A percentile compares a stretch with the other conserved stretches of the same genome.
Conservation (phyloP, 2,329 filamentous ascomycete genomes). For the Diaporthe citriasiana region DNA sequence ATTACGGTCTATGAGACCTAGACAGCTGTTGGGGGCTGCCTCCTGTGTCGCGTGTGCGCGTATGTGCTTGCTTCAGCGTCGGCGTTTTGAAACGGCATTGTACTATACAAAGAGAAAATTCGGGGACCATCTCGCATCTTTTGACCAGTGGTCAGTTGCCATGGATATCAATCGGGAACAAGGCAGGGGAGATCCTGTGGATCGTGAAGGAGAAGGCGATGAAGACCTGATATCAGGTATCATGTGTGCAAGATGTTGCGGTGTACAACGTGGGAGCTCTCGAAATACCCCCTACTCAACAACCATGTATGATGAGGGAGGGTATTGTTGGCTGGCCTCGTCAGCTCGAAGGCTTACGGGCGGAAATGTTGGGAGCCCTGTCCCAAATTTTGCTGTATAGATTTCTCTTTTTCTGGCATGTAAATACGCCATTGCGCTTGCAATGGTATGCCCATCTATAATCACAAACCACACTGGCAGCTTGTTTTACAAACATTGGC, state of each 20-base stretch:
- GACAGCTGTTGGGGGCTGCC: conserved; percentile 25
- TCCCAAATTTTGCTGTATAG: conserved; percentile 26
- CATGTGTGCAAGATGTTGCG: conserved; percentile 17
- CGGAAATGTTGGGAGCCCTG: neutral
- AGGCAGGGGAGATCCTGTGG: neutral
- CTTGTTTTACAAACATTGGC: conserved; percentile 2
- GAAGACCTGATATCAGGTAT: conserved; percentile 6
- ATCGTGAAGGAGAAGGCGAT: neutral
- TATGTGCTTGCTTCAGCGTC: conserved; percentile 34
- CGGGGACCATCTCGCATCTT: conserved; percentile 9
- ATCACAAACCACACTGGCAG: conserved; percentile 10
- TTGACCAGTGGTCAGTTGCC: conserved; percentile 15
- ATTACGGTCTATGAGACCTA: conserved; percentile 29
- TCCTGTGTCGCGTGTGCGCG: conserved; percentile 33
- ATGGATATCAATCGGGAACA: neutral
- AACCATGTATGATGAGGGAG: neutral
- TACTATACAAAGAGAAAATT: conserved; percentile 19
- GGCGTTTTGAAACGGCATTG: conserved; percentile 34
- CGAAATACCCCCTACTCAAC: conserved; percentile 5
- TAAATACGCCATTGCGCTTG: conserved; percentile 16
- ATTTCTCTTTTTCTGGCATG: conserved; percentile 14
- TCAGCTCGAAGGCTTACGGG: neutral
- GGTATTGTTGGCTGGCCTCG: neutral
- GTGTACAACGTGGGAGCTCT: conserved; percentile 7
- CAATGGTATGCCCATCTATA: conserved; percentile 23